Percentiles rank a stretch among this genome's conserved stretches.
Conservation (phyloP, 2,329 filamentous ascomycete species). For the Phialophora verrucosa region DNA sequence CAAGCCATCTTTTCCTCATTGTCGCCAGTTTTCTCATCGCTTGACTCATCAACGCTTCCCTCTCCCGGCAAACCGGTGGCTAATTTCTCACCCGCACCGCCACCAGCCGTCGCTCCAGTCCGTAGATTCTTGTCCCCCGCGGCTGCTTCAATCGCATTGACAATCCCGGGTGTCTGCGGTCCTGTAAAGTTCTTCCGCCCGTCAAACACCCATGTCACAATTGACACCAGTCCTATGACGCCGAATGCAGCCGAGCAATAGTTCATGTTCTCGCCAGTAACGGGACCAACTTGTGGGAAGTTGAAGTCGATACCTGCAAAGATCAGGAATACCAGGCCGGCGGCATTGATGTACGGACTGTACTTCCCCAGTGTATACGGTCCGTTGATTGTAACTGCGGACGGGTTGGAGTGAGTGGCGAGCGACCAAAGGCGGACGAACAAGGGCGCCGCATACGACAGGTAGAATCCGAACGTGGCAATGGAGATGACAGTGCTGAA, state of each 20-base stretch:
- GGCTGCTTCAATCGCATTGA: slow-evolving; percentile 23
- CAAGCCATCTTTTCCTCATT: background rate
- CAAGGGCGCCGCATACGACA: slow-evolving; percentile 64
- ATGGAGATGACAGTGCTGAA: slow-evolving; percentile 64
- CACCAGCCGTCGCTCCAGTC: background rate
- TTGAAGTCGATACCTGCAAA: slow-evolving; percentile 64
- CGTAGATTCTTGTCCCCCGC: background rate
- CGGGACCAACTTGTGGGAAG: slow-evolving; percentile 58
- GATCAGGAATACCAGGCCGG: slow-evolving; percentile 59
- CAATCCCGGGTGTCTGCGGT: slow-evolving; percentile 24
- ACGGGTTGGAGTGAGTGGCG: slow-evolving; percentile 51
- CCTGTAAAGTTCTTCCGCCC: slow-evolving; percentile 45
- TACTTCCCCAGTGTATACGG: slow-evolving; percentile 52
- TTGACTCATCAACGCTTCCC: background rate
- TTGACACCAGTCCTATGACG: slow-evolving; percentile 57
- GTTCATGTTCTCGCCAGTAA: slow-evolving; percentile 62
- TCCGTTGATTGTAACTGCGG: slow-evolving; percentile 47
- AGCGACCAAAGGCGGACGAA: slow-evolving; percentile 57
- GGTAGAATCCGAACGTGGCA: slow-evolving; percentile 63
- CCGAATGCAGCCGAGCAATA: slow-evolving; percentile 61
- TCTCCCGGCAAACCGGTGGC: background rate
- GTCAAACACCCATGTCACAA: slow-evolving; percentile 43
- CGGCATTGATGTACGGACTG: slow-evolving; percentile 53
- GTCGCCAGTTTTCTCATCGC: background rate
- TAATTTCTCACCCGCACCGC: background rate